Conservation (phyloP, 75 land plant genomes). For the Gnetum montanum region DNA sequence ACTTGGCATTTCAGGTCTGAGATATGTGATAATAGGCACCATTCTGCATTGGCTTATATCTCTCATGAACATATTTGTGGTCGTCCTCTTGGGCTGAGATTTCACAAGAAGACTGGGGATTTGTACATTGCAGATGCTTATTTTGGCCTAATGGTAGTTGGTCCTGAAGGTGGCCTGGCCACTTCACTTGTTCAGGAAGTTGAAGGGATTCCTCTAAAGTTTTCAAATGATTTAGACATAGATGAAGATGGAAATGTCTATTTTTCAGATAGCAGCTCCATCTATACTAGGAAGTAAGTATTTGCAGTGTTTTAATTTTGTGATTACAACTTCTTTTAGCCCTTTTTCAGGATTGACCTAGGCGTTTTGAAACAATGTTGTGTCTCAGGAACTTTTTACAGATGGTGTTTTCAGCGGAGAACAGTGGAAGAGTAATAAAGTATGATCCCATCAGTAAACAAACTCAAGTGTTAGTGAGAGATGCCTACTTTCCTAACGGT, state of each 20-base stretch:
- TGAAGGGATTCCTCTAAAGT: constrained; percentile 10
- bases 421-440: constrained; percentile 31
- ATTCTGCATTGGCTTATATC: neutral
- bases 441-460: constrained; percentile 26
- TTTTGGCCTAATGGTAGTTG: constrained; percentile 48
- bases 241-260: constrained; percentile 16
- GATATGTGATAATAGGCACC: neutral
- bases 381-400: constrained; percentile 26
- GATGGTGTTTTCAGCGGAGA: constrained; percentile 22
- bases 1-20: neutral
- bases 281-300: constrained; percentile 6
- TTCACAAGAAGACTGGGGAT: constrained; percentile 32
- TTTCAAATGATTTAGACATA: constrained; percentile 20
- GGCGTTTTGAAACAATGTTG: neutral
- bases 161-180: constrained; percentile 46
- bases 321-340: neutral
- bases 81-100: constrained; percentile 54
- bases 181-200: constrained; percentile 18
- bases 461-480: constrained; percentile 16
- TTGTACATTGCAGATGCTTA: constrained; percentile 75
- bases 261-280: constrained; percentile 14
- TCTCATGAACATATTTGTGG: constrained; percentile 48
- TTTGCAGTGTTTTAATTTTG: neutral
- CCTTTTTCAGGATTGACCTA: neutral
- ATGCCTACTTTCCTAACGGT: constrained; percentile 30